Conservation (phyloP, 371 early-diverging fungal species). For the Mucor lusitanicus region DNA sequence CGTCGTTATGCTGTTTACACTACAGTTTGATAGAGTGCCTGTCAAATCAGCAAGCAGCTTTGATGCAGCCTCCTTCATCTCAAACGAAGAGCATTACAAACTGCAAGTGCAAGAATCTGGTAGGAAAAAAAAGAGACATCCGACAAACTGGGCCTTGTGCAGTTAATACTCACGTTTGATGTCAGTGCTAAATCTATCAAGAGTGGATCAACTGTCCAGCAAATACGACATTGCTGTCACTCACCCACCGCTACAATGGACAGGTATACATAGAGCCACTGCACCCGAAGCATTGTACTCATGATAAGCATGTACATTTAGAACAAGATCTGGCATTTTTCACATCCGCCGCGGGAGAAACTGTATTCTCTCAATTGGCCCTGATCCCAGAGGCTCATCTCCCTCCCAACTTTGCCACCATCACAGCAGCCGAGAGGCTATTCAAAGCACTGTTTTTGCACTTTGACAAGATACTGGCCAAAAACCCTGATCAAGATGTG, state of each 20-base stretch:
- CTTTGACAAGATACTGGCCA: constrained; percentile 25
- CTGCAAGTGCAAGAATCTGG: constrained; percentile 17
- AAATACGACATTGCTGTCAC: constrained; percentile 25
- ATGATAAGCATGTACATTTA: neutral
- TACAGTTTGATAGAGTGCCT: neutral
- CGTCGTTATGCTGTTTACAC: neutral
- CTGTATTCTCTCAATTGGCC: constrained; percentile 20
- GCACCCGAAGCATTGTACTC: neutral
- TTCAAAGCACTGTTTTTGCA: constrained; percentile 42
- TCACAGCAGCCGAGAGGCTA: constrained; percentile 36
- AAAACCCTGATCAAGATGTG: constrained; percentile 3
- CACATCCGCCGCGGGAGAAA: constrained; percentile 22
- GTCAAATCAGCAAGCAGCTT: neutral
- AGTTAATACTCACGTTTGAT: neutral
- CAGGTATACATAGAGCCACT: constrained; percentile 4
- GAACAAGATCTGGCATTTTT: constrained; percentile 26
- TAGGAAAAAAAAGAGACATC: neutral
- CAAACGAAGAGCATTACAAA: neutral
- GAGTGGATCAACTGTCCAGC: neutral
- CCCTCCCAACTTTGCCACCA: constrained; percentile 28
- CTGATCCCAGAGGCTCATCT: constrained; percentile 26
- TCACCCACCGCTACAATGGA: constrained; percentile 15
- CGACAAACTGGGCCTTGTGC: neutral
- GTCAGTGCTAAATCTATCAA: neutral
- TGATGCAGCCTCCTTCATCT: neutral